phyloP scores from a whole-genome alignment of 1,139 yeast species.

The Yamadazyma dushanensis region DNA sequence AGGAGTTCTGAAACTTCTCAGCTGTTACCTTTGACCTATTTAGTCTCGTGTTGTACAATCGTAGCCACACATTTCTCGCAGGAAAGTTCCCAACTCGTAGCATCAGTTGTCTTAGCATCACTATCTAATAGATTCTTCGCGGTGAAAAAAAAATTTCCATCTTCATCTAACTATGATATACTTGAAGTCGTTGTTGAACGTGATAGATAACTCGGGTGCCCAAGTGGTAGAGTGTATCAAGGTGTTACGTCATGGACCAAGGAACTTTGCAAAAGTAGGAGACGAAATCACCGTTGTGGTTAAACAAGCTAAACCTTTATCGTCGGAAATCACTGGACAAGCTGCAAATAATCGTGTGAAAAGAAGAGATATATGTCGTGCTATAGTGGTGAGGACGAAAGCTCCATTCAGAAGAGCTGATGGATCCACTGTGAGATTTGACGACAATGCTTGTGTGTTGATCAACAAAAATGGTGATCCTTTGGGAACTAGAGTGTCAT shows the following conservation, averaged over 20 bases:
- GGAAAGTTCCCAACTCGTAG: background rate
- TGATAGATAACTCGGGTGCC: slow-evolving; percentile 95
- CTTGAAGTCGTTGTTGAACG: slow-evolving; percentile 83
- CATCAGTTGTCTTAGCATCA: background rate
- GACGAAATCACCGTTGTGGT: slow-evolving; percentile 95
- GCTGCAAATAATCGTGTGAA: slow-evolving; percentile 79
- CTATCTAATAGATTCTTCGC: background rate
- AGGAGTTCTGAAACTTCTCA: too few relatives aligned
- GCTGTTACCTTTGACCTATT: too few relatives aligned
- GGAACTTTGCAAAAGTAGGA: slow-evolving; percentile 79
- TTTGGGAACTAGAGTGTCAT: slow-evolving; percentile 88
- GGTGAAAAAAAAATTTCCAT: slow-evolving; percentile 9
- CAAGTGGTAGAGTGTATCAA: slow-evolving; percentile 94
- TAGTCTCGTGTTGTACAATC: too few relatives aligned
- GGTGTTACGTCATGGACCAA: slow-evolving; percentile 86
- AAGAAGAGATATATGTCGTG: slow-evolving; percentile 95
- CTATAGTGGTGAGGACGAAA: slow-evolving; percentile 90
- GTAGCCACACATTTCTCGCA: background rate
- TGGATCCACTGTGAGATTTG: slow-evolving; percentile 84
- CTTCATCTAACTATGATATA: slow-evolving; percentile 60
- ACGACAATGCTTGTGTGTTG: slow-evolving; percentile 96
- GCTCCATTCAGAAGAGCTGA: slow-evolving; percentile 84
- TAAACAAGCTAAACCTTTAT: slow-evolving; percentile 80
- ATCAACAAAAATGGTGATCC: slow-evolving; percentile 93
- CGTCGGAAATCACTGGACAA: slow-evolving; percentile 63